Percentiles rank a stretch among this genome's conserved stretches.
Evolutionary conservation across 139 green algal genomes (phyloP).

Genomic region (Raphidocelis subcapitata): DNA sequence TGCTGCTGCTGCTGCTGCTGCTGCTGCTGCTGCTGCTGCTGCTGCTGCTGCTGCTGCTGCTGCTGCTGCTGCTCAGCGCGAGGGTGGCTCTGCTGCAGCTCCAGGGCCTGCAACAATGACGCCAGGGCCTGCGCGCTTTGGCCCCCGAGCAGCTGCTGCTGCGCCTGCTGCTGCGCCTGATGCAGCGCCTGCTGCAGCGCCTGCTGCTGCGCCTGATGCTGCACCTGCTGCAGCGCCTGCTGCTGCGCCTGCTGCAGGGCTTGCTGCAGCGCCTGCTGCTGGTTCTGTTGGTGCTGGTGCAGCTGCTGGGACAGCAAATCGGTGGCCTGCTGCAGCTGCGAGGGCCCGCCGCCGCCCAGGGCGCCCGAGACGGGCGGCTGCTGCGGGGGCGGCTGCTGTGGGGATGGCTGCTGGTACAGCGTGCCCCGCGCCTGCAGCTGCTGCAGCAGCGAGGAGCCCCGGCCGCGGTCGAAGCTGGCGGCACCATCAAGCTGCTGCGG

Average conservation of each 20-base stretch:
- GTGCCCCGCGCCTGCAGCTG: too few relatives aligned
- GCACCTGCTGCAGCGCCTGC: constrained; percentile 14
- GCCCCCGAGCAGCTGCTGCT: neutral
- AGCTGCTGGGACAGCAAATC: neutral
- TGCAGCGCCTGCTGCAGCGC: constrained; percentile 8
- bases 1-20: constrained; percentile 21
- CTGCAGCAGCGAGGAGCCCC: too few relatives aligned
- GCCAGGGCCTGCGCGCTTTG: too few relatives aligned
- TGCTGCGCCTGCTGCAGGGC: neutral
- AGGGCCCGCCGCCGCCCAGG: neutral
- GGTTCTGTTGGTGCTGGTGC: neutral
- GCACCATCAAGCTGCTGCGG: too few relatives aligned
- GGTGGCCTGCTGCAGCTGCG: neutral
- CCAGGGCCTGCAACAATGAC: neutral
- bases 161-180: constrained; percentile 16
- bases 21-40: constrained; percentile 50
- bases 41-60: constrained; percentile 29
- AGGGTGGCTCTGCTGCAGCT: neutral
- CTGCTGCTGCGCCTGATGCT: constrained; percentile 16
- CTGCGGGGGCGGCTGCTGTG: neutral
- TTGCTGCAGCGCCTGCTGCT: constrained; percentile 17
- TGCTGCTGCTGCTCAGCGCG: constrained; percentile 31
- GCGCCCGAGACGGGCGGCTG: neutral
- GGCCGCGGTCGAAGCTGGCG: too few relatives aligned
- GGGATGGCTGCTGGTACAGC: too few relatives aligned